Conservation (phyloP, 768 basidiomycete genomes). For the Amanita brunnescens region DNA sequence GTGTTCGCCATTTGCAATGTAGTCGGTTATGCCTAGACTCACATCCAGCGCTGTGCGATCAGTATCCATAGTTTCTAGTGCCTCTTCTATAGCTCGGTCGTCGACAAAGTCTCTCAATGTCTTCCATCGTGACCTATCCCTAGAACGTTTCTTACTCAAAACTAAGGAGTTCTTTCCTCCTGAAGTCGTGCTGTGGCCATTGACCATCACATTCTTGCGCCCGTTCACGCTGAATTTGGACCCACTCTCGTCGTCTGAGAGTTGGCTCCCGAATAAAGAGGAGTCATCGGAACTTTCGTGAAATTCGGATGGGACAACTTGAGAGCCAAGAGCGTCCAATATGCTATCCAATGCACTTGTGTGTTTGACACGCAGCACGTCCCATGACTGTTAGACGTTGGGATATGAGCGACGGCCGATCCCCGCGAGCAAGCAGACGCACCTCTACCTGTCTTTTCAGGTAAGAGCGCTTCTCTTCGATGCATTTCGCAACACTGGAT, state of each 20-base stretch:
- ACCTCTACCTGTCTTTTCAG: slow-evolving; percentile 58
- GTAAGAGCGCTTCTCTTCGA: slow-evolving; percentile 60
- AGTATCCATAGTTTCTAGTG: slow-evolving; percentile 62
- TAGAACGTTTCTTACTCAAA: slow-evolving; percentile 17
- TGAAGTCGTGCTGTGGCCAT: not conserved
- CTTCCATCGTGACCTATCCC: slow-evolving; percentile 63
- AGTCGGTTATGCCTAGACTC: slow-evolving; percentile 16
- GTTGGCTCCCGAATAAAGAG: slow-evolving; percentile 76
- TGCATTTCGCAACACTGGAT: slow-evolving; percentile 60
- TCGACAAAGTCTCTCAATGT: slow-evolving; percentile 81
- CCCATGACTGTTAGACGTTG: slow-evolving; percentile 53
- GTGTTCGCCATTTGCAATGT: not conserved
- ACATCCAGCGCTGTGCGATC: slow-evolving; percentile 66
- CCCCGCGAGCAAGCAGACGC: slow-evolving; percentile 11
- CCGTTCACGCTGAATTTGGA: not conserved
- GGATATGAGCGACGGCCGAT: not conserved
- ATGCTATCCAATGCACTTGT: slow-evolving; percentile 56
- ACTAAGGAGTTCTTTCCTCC: not conserved
- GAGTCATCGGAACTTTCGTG: slow-evolving; percentile 58
- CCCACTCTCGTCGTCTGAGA: slow-evolving; percentile 18
- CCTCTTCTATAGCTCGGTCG: slow-evolving; percentile 72
- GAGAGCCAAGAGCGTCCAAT: slow-evolving; percentile 63
- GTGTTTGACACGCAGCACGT: slow-evolving; percentile 48
- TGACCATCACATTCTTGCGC: not conserved
- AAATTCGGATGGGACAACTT: slow-evolving; percentile 72